Percentiles rank a stretch among this genome's conserved stretches.
These are phyloP conservation scores for Nakaseomyces kungkrabaensis DNA, from an alignment of 1,139 yeast species.

Conservation along the genomic window DNA sequence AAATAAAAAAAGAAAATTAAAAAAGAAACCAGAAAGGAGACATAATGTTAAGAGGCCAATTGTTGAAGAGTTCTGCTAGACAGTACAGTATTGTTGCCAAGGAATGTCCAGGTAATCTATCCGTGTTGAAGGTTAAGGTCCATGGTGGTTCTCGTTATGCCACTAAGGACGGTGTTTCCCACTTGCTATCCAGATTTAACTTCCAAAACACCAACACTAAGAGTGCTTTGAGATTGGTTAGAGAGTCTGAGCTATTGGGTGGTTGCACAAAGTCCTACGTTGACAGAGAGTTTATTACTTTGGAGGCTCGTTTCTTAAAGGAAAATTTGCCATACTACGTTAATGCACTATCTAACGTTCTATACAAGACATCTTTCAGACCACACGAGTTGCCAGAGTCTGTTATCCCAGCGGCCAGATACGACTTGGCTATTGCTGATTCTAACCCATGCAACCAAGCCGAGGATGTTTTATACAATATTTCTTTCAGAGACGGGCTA, in stretches of 20 bases:
- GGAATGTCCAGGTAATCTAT: slow-evolving; percentile 44
- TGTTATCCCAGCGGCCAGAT: slow-evolving; percentile 68
- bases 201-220: slow-evolving; percentile 76
- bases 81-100: slow-evolving; percentile 35
- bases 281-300: slow-evolving; percentile 75
- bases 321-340: slow-evolving; percentile 89
- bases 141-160: slow-evolving; percentile 82
- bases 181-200: slow-evolving; percentile 73
- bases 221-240: slow-evolving; percentile 84
- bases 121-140: slow-evolving; percentile 69
- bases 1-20: neutral
- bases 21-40: neutral
- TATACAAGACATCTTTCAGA: slow-evolving; percentile 64
- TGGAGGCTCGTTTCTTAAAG: slow-evolving; percentile 73
- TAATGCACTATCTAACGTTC: slow-evolving; percentile 70
- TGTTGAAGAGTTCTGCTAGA: slow-evolving; percentile 13
- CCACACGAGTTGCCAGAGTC: slow-evolving; percentile 75
- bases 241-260: slow-evolving; percentile 92
- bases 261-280: slow-evolving; percentile 62
- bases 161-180: slow-evolving; percentile 74
- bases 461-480: slow-evolving; percentile 67
- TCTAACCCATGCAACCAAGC: slow-evolving; percentile 51
- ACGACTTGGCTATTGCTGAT: slow-evolving; percentile 43
- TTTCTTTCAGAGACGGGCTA: slow-evolving; percentile 59
- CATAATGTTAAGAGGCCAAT: slow-evolving; percentile 1